Base-by-base conservation (phyloP, 2,329 filamentous ascomycete genomes). In the Rhynchosporium agropyri region DNA sequence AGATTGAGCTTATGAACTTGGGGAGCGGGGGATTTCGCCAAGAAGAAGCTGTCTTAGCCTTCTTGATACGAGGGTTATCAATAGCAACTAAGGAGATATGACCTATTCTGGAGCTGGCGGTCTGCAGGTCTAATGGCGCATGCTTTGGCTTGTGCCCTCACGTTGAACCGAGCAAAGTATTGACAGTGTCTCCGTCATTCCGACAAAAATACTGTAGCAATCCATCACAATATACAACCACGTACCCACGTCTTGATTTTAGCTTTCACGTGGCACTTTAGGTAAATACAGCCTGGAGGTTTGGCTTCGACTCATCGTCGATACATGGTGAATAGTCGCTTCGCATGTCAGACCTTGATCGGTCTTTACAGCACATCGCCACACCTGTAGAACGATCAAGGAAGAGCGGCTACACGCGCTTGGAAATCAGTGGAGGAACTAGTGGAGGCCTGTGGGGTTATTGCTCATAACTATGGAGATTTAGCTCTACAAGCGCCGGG, bases 21-120 rank as follows among this genome's bases (percentile, higher is more conserved):
- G 36, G 36, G 28, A 45, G 43, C 26, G 38, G 40, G 54, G 40
- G 54, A 33, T 46, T 57, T 46, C 43, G 54, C 45, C 54, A 57
- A 57, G 43, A 7, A 40, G 20, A 6, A 57, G 33, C 13, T 15
- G 13, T 15, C 9, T 36, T 56, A 20, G 43, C 43, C 31, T 45
- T 3, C 8, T 46, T 12, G 15, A 20, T 29, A 33, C 13, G 12
- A 46, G 40, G 53, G 26, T 20, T 38, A 43, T 46, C 28, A 12
- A 33, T 46, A 20, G 38, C 20, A 10, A 46, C 15, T 36, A 40
- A 33, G 13, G 42, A 42, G 28, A 57, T 36, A 46, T 46, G 40
- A 13, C 54, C 28, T 12, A 40, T 45, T 57, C 29, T 9, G 40
- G 38, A 12, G 54, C 45, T 31, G 42, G 31, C 43, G 6, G 8